Evolutionary conservation across 2,329 filamentous ascomycete genomes (phyloP).

Genomic region (Capronia americana): DNA sequence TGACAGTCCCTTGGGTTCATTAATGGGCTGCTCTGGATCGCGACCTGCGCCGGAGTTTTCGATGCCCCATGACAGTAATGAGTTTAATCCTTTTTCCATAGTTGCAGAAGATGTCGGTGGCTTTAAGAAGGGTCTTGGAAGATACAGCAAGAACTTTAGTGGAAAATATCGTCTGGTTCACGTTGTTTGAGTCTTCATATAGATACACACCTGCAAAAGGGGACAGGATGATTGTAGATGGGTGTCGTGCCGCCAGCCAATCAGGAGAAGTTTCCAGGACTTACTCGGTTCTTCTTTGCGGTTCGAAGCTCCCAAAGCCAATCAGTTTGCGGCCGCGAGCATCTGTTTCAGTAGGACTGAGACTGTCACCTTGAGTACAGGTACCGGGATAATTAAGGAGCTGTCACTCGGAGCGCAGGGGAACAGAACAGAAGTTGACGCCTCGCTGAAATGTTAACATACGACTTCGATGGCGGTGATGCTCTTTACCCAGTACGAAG

Average conservation of each 20-base stretch:
- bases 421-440: not conserved
- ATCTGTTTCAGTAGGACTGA: not conserved
- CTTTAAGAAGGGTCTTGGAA: not conserved
- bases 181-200: slow-evolving; percentile 1
- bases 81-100: slow-evolving; percentile 71
- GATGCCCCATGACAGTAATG: slow-evolving; percentile 80
- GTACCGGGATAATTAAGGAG: no score
- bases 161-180: not conserved
- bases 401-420: not conserved
- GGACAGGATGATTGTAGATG: not conserved
- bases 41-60: slow-evolving; percentile 59
- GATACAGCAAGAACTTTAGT: not conserved
- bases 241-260: slow-evolving; percentile 18
- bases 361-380: not conserved
- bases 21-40: slow-evolving; percentile 28
- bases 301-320: slow-evolving; percentile 21
- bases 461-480: not conserved
- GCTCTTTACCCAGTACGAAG: not conserved
- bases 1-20: slow-evolving; percentile 60
- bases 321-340: not conserved
- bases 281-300: slow-evolving; percentile 29
- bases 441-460: not conserved
- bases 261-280: slow-evolving; percentile 27
- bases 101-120: slow-evolving; percentile 40
- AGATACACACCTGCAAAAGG: not conserved